These are phyloP conservation scores for Botrytis hyacinthi DNA, from an alignment of 2,329 filamentous ascomycete genomes.

Conservation along the genomic window DNA sequence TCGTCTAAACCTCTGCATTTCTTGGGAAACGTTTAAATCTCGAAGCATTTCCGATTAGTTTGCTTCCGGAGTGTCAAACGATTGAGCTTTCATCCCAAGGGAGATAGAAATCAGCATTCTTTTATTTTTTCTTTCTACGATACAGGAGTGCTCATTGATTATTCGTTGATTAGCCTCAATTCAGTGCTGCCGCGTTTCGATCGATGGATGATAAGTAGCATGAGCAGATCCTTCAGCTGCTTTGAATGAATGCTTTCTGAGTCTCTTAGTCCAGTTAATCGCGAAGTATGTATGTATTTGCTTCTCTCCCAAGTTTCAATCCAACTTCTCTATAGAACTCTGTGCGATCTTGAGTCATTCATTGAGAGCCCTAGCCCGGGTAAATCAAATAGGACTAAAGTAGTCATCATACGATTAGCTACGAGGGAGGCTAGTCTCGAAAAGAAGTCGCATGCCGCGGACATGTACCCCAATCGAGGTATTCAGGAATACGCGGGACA, in stretches of 20 bases:
- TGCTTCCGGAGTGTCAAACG: background rate
- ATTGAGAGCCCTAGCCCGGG: background rate
- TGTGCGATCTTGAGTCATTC: background rate
- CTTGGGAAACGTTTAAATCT: conserved; percentile 5
- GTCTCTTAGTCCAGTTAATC: background rate
- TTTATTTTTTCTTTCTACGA: background rate
- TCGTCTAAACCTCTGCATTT: conserved; percentile 6
- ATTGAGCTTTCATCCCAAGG: background rate
- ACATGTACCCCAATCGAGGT: background rate
- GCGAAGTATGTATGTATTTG: background rate
- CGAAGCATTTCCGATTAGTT: background rate
- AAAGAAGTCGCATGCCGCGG: background rate
- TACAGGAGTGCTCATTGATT: background rate
- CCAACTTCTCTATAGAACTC: background rate
- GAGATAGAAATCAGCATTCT: background rate
- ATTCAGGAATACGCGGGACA: background rate
- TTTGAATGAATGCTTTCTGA: background rate
- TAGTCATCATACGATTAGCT: background rate
- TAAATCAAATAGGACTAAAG: background rate
- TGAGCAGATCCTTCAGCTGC: background rate
- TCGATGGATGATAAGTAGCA: background rate
- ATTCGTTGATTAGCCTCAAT: background rate
- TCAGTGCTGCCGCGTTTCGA: background rate
- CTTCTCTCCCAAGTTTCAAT: background rate
- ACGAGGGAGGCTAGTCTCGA: background rate